Evolutionary conservation across 805 yeast species (phyloP), one percentile per base, ranked within the genome.

Genomic region (Kodamaea neixiangensis): DNA sequence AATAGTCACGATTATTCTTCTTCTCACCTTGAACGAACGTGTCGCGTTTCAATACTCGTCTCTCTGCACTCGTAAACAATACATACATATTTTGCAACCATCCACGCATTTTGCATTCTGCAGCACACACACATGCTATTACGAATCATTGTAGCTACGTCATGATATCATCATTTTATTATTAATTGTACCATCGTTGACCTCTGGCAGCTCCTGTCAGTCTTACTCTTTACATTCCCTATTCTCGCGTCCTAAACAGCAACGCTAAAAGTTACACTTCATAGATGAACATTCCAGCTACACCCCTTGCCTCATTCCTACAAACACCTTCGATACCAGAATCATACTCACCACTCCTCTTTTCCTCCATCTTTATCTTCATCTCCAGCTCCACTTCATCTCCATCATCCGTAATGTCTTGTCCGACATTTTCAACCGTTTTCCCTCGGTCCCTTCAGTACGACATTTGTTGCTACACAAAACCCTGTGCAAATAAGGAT

Each of bases 401-500:
- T 14, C 7, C 18, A 34, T 15, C 5, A n/a, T 34, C 6, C 11
- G 9, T 22, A 22, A 22, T 6, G 31, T 25, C 31, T 37, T 6
- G 25, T 17, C 25, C 39, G 46, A 31, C 38, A 18, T 19, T 31
- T 17, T 37, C 5, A 25, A 17, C 38, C 19, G 25, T 18, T 29
- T 17, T 25, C 31, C 46, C 38, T 44, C 39, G 46, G 38, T 33
- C 25, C 41, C 15, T 37, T 13, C 14, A 7, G 22, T 9, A 31
- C 18, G 39, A n/a, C 37, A 44, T 29, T 19, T 9, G 18, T 17
- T 7, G 2, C 14, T n/a, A 19, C 46, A 18, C 22, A 31, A 39
- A 34, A 40, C 33, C 39, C 25, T 5, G 3, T 25, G 31, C 42
- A 38, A 38, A 38, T 43, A 44, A 44, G 41, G 45, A 14, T 25